A percentile compares a stretch with the other conserved stretches of the same genome.
Conservation (phyloP, 2,329 filamentous ascomycete genomes). For the Neofusicoccum cordaticola region DNA sequence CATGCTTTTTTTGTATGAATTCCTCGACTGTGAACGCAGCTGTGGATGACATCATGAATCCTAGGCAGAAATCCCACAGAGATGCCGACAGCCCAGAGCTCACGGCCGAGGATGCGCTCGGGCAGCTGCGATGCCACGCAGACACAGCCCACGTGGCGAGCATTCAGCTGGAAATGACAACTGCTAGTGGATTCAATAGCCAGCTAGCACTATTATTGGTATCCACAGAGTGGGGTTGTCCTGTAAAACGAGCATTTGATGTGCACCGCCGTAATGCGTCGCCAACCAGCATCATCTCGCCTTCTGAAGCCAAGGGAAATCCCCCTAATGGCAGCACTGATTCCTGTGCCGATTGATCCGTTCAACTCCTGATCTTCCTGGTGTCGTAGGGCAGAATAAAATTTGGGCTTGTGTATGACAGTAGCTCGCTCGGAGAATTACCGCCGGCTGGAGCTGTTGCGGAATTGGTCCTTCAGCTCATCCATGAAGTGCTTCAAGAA, state of each 20-base stretch:
- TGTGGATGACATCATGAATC: too few species aligned
- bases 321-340: background rate
- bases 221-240: too few species aligned
- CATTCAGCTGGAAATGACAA: too few species aligned
- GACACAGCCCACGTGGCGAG: too few species aligned
- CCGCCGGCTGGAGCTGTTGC: background rate
- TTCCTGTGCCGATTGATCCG: background rate
- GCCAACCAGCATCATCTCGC: constrained; percentile 9
- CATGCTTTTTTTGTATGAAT: too few species aligned
- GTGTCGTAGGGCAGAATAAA: background rate
- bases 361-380: background rate
- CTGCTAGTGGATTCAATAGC: too few species aligned
- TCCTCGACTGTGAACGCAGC: too few species aligned
- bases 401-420: background rate
- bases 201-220: too few species aligned
- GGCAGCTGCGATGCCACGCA: too few species aligned
- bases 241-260: background rate
- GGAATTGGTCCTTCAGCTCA: constrained; percentile 51
- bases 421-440: background rate
- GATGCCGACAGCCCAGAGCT: too few species aligned
- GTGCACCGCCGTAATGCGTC: background rate
- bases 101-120: too few species aligned
- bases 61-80: too few species aligned
- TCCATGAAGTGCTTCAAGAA: constrained; percentile 53
- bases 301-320: constrained; percentile 11